Conservation (phyloP, 78 protist species). For the Cavenderia fasciculata region DNA sequence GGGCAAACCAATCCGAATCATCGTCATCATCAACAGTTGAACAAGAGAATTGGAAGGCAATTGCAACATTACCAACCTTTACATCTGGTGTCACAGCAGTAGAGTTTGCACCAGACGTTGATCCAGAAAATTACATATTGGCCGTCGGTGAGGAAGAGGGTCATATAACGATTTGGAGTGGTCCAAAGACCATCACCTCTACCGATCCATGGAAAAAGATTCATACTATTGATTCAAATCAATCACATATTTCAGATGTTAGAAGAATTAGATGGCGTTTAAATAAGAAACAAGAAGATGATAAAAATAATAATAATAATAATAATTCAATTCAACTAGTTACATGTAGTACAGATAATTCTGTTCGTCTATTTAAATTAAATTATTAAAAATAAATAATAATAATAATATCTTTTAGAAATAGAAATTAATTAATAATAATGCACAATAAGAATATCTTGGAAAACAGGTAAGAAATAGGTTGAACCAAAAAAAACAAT, state of each 20-base stretch:
- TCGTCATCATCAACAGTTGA: not conserved
- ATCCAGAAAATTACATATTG: not conserved
- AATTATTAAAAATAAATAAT: too few species aligned
- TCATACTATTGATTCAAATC: not conserved
- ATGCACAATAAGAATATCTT: too few species aligned
- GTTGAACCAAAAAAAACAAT: too few species aligned
- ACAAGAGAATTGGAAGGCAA: not conserved
- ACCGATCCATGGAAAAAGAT: conserved; percentile 36
- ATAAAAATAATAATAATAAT: not conserved
- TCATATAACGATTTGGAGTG: conserved; percentile 72
- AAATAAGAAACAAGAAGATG: conserved; percentile 4
- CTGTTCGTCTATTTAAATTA: conserved; percentile 55
- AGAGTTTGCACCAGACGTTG: conserved; percentile 41
- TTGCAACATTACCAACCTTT: conserved; percentile 32
- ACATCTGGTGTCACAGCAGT: conserved; percentile 68
- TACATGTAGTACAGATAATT: conserved; percentile 24
- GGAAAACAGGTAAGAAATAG: too few species aligned
- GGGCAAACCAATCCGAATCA: conserved; percentile 3
- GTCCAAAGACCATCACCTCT: not conserved
- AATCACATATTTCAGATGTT: conserved; percentile 48
- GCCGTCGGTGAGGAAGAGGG: conserved; percentile 84
- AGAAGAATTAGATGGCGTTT: conserved; percentile 80
- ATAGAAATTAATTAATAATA: too few species aligned
- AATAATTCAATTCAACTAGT: conserved; percentile 38
- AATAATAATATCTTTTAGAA: too few species aligned